A percentile compares a stretch with the other conserved stretches of the same genome.
phyloP scores from a whole-genome alignment of 2,329 filamentous ascomycete genomes.

The Colletotrichum sublineola region DNA sequence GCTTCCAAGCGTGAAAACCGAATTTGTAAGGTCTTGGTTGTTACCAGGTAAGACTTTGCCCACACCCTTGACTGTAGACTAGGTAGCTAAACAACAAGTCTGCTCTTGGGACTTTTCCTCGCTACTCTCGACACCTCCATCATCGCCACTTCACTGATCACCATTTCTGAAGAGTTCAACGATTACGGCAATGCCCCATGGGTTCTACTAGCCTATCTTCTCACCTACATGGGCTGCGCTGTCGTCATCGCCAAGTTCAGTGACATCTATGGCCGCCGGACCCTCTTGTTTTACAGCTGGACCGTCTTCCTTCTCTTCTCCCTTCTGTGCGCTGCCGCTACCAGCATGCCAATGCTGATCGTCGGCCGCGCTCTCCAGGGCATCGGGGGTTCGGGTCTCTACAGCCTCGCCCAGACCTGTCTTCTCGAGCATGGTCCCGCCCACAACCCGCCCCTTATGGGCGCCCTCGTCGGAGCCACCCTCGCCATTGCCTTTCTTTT shows the following conservation, averaged over 20 bases:
- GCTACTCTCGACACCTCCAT: conserved; percentile 71
- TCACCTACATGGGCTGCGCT: conserved; percentile 71
- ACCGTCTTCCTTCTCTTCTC: conserved; percentile 68
- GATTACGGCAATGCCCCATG: conserved; percentile 67
- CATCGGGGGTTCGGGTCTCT: conserved; percentile 72
- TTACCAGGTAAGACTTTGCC: conserved; percentile 51
- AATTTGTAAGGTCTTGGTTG: conserved; percentile 50
- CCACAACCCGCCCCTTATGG: conserved; percentile 65
- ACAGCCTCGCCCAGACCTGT: conserved; percentile 70
- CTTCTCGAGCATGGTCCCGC: conserved; percentile 69
- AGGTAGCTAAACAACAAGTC: conserved; percentile 31
- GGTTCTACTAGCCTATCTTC: conserved; percentile 68
- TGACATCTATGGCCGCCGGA: conserved; percentile 69
- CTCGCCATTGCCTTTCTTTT: conserved; percentile 70
- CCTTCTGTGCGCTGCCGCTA: conserved; percentile 64
- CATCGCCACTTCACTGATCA: conserved; percentile 69
- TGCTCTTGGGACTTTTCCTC: conserved; percentile 65
- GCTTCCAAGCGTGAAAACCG: not conserved
- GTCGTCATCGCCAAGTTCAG: conserved; percentile 70
- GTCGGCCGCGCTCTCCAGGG: conserved; percentile 71
- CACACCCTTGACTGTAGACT: not conserved
- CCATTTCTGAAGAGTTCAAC: conserved; percentile 65
- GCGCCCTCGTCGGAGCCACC: conserved; percentile 67
- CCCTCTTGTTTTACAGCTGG: conserved; percentile 65
- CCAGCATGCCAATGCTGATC: conserved; percentile 66